A percentile compares a stretch with the other conserved stretches of the same genome.
Evolutionary conservation across 768 basidiomycete genomes (phyloP).

Genomic region (Xanthoconium purpureum): DNA sequence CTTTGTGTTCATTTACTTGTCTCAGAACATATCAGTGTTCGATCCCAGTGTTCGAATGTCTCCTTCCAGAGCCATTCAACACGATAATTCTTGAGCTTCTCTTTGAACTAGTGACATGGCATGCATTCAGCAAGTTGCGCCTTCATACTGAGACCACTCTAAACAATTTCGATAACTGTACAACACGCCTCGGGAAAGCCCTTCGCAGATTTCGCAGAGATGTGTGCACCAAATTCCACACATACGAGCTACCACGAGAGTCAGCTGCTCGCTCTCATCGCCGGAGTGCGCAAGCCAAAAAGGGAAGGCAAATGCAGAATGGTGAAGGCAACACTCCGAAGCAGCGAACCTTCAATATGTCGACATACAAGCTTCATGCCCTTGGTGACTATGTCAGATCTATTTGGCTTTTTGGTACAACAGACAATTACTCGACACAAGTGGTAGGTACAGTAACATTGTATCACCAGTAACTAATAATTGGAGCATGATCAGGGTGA

Average conservation of each 20-base stretch:
- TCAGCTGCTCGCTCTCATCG: constrained; percentile 21
- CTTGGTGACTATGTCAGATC: constrained; percentile 14
- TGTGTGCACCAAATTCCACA: neutral
- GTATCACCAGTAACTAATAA: too few species aligned
- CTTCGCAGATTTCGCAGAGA: neutral
- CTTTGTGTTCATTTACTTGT: neutral
- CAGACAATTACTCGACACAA: constrained; percentile 37
- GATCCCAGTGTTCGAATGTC: constrained; percentile 35
- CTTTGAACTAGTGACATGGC: constrained; percentile 14
- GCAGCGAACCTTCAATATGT: constrained; percentile 10
- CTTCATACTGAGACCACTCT: constrained; percentile 26
- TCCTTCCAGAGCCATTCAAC: constrained; percentile 20
- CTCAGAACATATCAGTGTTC: constrained; percentile 21
- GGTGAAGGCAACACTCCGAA: neutral
- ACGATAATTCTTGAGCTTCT: constrained; percentile 13
- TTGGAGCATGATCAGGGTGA: too few species aligned
- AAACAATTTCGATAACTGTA: constrained; percentile 20
- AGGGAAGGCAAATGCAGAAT: too few species aligned
- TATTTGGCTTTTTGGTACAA: constrained; percentile 11
- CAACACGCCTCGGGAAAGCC: neutral
- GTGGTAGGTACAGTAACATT: constrained; percentile 26
- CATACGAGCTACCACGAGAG: constrained; percentile 31
- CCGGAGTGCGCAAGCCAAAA: neutral
- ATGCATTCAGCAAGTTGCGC: constrained; percentile 25
- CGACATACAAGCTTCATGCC: constrained; percentile 17